Evolutionary conservation across 805 yeast genomes (phyloP).

Genomic region (Metschnikowia drakensbergensis): DNA sequence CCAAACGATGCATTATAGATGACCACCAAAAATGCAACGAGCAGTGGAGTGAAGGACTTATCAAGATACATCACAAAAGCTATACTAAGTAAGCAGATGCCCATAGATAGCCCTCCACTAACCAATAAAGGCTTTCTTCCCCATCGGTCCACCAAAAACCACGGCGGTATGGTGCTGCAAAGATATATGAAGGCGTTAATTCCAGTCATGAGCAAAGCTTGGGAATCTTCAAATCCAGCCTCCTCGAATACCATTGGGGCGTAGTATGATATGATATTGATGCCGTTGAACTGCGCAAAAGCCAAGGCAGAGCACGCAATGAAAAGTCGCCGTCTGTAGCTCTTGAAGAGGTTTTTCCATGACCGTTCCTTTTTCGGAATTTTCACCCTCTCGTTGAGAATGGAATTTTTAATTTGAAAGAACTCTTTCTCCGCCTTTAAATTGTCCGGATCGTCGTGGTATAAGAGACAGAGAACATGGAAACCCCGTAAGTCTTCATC

Average conservation of each 20-base stretch:
- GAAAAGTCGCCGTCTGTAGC: slow-evolving; percentile 35
- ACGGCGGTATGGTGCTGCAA: slow-evolving; percentile 40
- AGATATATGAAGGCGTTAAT: slow-evolving; percentile 39
- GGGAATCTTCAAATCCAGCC: slow-evolving; percentile 42
- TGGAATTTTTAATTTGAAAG: slow-evolving; percentile 43
- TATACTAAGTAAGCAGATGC: slow-evolving; percentile 30
- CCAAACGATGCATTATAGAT: slow-evolving; percentile 44
- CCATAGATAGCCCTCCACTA: slow-evolving; percentile 40
- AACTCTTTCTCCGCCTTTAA: slow-evolving; percentile 41
- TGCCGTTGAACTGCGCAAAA: slow-evolving; percentile 50
- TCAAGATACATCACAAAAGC: slow-evolving; percentile 34
- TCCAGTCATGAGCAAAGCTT: slow-evolving; percentile 44
- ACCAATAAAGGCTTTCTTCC: slow-evolving; percentile 44
- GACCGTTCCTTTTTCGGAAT: slow-evolving; percentile 39
- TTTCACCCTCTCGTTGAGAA: slow-evolving; percentile 34
- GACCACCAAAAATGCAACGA: slow-evolving; percentile 40
- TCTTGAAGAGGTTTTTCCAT: slow-evolving; percentile 40
- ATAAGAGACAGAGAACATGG: slow-evolving; percentile 31
- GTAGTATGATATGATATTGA: slow-evolving; percentile 55
- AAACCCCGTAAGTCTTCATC: slow-evolving; percentile 63
- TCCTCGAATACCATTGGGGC: slow-evolving; percentile 53
- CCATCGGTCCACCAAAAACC: slow-evolving; percentile 45
- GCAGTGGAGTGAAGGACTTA: slow-evolving; percentile 30
- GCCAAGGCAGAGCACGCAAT: slow-evolving; percentile 42
- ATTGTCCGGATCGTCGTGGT: slow-evolving; percentile 27